Conservation (phyloP, 2,329 filamentous ascomycete species). For the Xenoacremonium recifei region DNA sequence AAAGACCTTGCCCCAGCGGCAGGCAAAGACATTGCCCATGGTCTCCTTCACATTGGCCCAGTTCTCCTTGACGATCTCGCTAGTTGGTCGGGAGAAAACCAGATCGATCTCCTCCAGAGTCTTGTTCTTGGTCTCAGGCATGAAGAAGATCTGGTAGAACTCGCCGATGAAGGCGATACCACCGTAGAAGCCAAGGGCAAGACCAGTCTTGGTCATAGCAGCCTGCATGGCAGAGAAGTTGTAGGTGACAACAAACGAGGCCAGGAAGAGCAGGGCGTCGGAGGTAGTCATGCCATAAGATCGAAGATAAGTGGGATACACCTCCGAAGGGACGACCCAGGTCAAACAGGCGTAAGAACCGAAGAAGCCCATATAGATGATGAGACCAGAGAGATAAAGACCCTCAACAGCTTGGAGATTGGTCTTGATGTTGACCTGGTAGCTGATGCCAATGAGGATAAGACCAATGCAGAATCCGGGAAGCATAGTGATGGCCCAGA, state of each 20-base stretch:
- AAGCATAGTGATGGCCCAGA: slow-evolving; percentile 72
- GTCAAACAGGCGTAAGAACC: slow-evolving; percentile 64
- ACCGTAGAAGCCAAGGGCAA: slow-evolving; percentile 70
- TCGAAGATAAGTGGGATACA: slow-evolving; percentile 71
- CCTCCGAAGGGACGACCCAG: slow-evolving; percentile 66
- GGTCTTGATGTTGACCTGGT: slow-evolving; percentile 50
- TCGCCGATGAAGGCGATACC: slow-evolving; percentile 70
- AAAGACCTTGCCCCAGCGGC: slow-evolving; percentile 23
- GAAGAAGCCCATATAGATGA: slow-evolving; percentile 69
- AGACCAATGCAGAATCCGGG: slow-evolving; percentile 71
- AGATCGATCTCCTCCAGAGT: slow-evolving; percentile 69
- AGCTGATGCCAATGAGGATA: slow-evolving; percentile 63
- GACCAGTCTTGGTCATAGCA: slow-evolving; percentile 64
- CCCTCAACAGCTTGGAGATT: slow-evolving; percentile 52
- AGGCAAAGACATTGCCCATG: slow-evolving; percentile 19
- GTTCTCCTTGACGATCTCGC: slow-evolving; percentile 61
- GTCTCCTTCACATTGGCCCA: slow-evolving; percentile 34
- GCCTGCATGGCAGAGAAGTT: slow-evolving; percentile 71
- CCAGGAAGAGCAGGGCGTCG: slow-evolving; percentile 66
- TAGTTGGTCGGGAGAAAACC: slow-evolving; percentile 63
- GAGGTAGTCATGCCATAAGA: slow-evolving; percentile 73
- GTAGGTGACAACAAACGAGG: slow-evolving; percentile 72
- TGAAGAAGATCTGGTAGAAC: slow-evolving; percentile 72
- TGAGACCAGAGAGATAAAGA: slow-evolving; percentile 65
- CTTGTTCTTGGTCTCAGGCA: slow-evolving; percentile 72